A percentile compares a stretch with the other conserved stretches of the same genome.
Evolutionary conservation across 2,329 filamentous ascomycete genomes (phyloP).

Genomic region (Rosellinia necatrix): DNA sequence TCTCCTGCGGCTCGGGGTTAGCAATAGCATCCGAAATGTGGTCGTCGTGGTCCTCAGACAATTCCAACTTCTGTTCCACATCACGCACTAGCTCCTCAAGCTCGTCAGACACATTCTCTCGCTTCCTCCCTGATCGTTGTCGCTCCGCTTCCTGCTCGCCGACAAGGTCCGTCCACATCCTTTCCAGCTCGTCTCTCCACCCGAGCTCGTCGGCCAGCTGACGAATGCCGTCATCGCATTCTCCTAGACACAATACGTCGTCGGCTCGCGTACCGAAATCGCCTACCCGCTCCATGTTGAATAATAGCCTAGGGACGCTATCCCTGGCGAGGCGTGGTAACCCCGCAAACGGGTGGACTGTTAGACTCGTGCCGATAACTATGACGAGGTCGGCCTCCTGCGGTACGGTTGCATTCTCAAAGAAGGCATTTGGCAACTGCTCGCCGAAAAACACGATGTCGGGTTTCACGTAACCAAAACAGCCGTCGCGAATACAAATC

Average conservation of each 20-base stretch:
- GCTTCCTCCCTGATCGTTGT: conserved; percentile 46
- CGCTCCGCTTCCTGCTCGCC: conserved; percentile 62
- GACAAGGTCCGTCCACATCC: conserved; percentile 71
- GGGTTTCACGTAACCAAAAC: conserved; percentile 83
- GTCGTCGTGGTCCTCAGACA: conserved; percentile 29
- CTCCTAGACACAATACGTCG: conserved; percentile 81
- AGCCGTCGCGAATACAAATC: conserved; percentile 63
- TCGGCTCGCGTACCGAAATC: conserved; percentile 76
- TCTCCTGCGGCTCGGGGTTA: conserved; percentile 25
- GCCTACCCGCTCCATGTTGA: conserved; percentile 86
- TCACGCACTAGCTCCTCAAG: conserved; percentile 43
- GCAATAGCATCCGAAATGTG: conserved; percentile 20
- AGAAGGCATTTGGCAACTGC: conserved; percentile 64
- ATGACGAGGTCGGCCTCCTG: conserved; percentile 75
- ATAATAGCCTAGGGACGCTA: conserved; percentile 74
- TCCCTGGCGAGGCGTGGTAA: conserved; percentile 69
- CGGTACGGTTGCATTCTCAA: conserved; percentile 55
- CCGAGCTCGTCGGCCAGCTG: conserved; percentile 79
- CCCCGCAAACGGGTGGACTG: conserved; percentile 86
- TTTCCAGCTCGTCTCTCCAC: conserved; percentile 84
- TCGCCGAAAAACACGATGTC: conserved; percentile 95
- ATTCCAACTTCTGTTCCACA: conserved; percentile 27
- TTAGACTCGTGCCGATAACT: conserved; percentile 86
- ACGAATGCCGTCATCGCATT: conserved; percentile 82
- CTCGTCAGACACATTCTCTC: conserved; percentile 38